Percentiles rank a stretch among this genome's conserved stretches.
These are phyloP conservation scores for Stephania cephalantha DNA, from an alignment of 164 flowering plant genomes.

Conservation along the genomic window DNA sequence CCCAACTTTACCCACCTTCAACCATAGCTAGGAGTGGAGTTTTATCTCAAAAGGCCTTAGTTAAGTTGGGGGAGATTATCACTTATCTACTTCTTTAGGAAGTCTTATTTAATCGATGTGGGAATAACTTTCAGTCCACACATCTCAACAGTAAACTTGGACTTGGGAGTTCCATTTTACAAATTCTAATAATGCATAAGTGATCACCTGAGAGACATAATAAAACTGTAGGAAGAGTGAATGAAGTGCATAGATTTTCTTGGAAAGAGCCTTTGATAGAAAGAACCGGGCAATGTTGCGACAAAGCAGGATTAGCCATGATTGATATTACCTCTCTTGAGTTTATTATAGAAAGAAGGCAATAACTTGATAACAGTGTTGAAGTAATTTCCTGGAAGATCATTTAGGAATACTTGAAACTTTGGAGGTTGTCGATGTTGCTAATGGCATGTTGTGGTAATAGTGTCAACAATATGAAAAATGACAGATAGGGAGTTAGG, in stretches of 20 bases:
- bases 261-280: constrained; percentile 55
- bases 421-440: constrained; percentile 23
- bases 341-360: constrained; percentile 21
- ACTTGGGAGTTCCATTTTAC: too few species aligned
- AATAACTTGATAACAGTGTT: constrained; percentile 42
- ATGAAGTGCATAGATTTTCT: constrained; percentile 40
- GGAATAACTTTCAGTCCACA: too few species aligned
- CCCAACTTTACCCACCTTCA: too few species aligned
- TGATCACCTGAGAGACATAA: constrained; percentile 61
- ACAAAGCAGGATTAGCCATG: constrained; percentile 34
- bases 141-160: too few species aligned
- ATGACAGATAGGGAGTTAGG: constrained; percentile 46
- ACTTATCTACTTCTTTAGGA: too few species aligned
- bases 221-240: constrained; percentile 54
- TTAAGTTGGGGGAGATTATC: too few species aligned
- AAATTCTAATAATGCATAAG: too few species aligned
- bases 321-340: constrained; percentile 22
- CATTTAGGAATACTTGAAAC: constrained; percentile 44
- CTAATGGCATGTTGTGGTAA: constrained; percentile 12
- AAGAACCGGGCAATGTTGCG: constrained; percentile 49
- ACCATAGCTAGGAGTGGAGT: too few species aligned
- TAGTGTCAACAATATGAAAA: constrained; percentile 26
- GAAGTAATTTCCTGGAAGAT: constrained; percentile 68
- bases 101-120: too few species aligned
- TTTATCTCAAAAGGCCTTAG: too few species aligned